Base-by-base conservation (phyloP, 805 yeast species). In the Teunomyces lycoperdinae region DNA sequence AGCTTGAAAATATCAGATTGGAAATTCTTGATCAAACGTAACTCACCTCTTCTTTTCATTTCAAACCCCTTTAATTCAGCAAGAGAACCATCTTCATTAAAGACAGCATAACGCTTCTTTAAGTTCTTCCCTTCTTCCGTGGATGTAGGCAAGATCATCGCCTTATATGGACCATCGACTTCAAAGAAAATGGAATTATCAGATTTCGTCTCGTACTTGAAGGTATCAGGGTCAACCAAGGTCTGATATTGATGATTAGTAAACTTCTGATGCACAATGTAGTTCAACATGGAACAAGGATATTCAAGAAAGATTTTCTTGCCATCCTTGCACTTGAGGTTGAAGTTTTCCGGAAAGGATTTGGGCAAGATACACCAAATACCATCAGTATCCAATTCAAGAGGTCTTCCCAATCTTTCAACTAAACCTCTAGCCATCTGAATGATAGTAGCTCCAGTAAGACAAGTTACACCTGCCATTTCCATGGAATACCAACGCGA, bases 401-500 rank as follows among this genome's bases (percentile, higher is more conserved):
- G 72, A 0, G 99, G 99, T 57, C 98, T 77, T 1, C 99, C 99
- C 4, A 95, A 71, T 58, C 97, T 74, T 63, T 92, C 98, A 10
- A 94, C 97, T 50, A 94, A 71, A 0, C 86, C 71, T 52, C 98
- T 77, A 0, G 99, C 99, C 94, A 92, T 87, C 68, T 95, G 98
- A 73, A 94, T 94, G 58, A 94, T 94, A 0, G 96, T 89, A 0
- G 99, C 97, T 45, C 99, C 99, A 0, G 99, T 94, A 43, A 91
- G 76, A 77, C 99, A 95, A 0, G 99, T 94, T 14, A 94, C 94
- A 53, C 99, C 99, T 0, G 99, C 99, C 99, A 95, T 94, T 66
- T 94, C 99, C 94, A 94, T 90, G 0, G 99, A 94, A 60, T 91
- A 94, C 99, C 99, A 94, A 50, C 99, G 78, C 0, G 99, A 94